Conservation (phyloP, 169 alveolate species). For the Eimeria zaria region DNA sequence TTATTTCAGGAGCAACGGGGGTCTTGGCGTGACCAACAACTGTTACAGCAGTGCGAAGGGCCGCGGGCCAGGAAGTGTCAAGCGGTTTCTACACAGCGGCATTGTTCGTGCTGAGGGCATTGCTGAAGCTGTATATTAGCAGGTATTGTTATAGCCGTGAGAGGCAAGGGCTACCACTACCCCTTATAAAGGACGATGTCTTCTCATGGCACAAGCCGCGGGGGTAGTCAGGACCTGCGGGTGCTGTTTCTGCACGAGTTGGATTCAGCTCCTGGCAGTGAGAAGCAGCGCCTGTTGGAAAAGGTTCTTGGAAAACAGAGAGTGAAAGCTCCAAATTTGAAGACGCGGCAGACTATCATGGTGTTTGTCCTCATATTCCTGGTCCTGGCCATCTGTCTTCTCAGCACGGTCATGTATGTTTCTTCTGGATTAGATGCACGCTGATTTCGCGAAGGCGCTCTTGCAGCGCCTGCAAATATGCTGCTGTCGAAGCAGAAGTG, state of each 20-base stretch:
- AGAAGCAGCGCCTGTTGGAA: conserved; percentile 84
- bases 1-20: neutral
- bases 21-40: neutral
- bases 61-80: neutral
- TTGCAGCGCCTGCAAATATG: neutral
- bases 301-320: conserved; percentile 82
- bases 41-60: neutral
- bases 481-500: neutral
- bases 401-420: conserved; percentile 78
- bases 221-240: conserved; percentile 51
- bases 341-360: conserved; percentile 85
- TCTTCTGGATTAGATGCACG: neutral
- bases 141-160: neutral
- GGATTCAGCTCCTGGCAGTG: conserved; percentile 83
- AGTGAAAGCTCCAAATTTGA: conserved; percentile 80
- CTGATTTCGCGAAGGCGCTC: neutral
- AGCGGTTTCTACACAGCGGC: neutral
- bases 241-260: conserved; percentile 84
- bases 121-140: neutral
- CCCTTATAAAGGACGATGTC: neutral
- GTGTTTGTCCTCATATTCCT: conserved; percentile 72
- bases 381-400: conserved; percentile 23
- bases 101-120: neutral
- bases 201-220: neutral
- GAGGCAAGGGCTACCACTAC: neutral